A percentile compares a stretch with the other conserved stretches of the same genome.
Conservation (phyloP, 257 asterid species). For the Galeopsis tetrahit region DNA sequence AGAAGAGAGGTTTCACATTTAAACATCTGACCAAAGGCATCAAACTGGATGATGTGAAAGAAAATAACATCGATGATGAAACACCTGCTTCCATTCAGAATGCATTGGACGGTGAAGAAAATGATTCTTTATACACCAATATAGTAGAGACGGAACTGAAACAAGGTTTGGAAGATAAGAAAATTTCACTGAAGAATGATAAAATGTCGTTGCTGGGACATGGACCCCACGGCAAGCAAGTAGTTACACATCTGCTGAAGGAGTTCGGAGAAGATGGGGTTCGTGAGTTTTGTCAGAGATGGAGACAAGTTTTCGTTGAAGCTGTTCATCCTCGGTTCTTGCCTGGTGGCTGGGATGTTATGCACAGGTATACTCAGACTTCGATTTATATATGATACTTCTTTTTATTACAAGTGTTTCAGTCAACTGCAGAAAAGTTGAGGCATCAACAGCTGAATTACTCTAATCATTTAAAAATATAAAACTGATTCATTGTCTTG, state of each 20-base stretch:
- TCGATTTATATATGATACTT: not conserved
- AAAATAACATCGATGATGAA: constrained; percentile 5
- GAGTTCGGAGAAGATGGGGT: constrained; percentile 86
- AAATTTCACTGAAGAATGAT: constrained; percentile 42
- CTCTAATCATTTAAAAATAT: not conserved
- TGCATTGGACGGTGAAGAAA: constrained; percentile 30
- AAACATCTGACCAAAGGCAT: constrained; percentile 40
- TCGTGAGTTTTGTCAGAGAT: constrained; percentile 83
- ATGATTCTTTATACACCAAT: constrained; percentile 29
- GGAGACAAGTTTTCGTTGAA: constrained; percentile 90
- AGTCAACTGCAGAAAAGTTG: not conserved
- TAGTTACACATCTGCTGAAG: constrained; percentile 60
- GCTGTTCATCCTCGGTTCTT: constrained; percentile 91
- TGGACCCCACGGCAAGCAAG: constrained; percentile 96
- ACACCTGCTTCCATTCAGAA: constrained; percentile 29
- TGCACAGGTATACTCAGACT: constrained; percentile 71
- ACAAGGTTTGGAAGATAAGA: constrained; percentile 42
- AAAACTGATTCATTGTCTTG: constrained; percentile 32
- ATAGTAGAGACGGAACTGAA: constrained; percentile 38
- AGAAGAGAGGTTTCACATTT: constrained; percentile 57
- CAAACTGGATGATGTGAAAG: constrained; percentile 30
- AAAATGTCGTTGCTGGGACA: constrained; percentile 85
- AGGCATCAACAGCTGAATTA: not conserved
- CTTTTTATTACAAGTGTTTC: not conserved
- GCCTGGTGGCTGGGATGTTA: constrained; percentile 97